Base-by-base conservation (phyloP, 805 yeast genomes). In the Wickerhamomyces mucosus region DNA sequence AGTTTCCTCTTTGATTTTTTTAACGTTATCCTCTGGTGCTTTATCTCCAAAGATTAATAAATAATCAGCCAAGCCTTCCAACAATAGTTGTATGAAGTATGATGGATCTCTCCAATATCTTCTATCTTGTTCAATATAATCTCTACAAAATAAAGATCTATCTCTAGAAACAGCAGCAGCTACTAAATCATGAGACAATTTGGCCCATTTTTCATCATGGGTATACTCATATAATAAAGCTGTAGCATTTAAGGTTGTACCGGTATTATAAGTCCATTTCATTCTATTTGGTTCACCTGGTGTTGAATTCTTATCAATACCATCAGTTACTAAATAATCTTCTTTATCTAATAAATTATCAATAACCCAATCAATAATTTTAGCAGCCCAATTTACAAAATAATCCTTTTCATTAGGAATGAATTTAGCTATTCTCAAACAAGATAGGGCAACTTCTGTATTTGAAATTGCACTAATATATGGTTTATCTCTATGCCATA, bases 41-140 rank as follows among this genome's bases (percentile, higher is more conserved):
- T 45, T 44, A 15, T 69, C 75, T 7, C 47, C 50, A 31, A 72
- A 60, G 26, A 61, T 64, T 41, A 72, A 50, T 43, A 73, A 48
- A 51, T 72, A 78, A 49, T 78, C 84, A 5, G 81, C 79, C 29
- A 76, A 57, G 0, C 85, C 85, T 50, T 75, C 84, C 26, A 75
- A 61, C 30, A 78, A 55, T 40, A 78, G 59, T 49, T 77, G 85
- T 33, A 71, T 65, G 49, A 76, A 78, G 54, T 70, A 73, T 1
- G 78, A 65, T 11, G 71, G 58, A 44, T 76, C 84, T 42, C 78
- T 64, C 73, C 80, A 77, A 55, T 67, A 75, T 32, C 85, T 58
- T 42, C 66, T 64, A 9, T 59, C 63, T 46, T 58, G 52, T 31
- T 63, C 67, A 19, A 36, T 55, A 32, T 47, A 53, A 48, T 78